Percentiles rank a stretch among this genome's conserved stretches.
Evolutionary conservation across 2,329 filamentous ascomycete genomes (phyloP).

Genomic region (Aspergillus sp.): DNA sequence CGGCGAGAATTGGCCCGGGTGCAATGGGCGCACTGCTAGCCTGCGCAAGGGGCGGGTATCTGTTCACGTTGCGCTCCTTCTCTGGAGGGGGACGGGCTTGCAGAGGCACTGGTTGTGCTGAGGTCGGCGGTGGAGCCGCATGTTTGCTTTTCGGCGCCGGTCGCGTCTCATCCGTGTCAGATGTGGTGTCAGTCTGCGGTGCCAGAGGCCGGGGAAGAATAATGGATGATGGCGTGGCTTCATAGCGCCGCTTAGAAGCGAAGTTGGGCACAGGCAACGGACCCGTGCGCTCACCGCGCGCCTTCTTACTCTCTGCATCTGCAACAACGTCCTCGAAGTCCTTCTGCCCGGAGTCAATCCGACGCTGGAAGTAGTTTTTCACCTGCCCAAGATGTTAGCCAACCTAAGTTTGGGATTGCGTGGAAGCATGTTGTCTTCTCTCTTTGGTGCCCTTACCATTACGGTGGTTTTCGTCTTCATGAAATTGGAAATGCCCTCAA

Average conservation of each 20-base stretch:
- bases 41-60: constrained; percentile 42
- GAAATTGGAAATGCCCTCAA: constrained; percentile 48
- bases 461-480: constrained; percentile 55
- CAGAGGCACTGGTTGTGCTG: constrained; percentile 28
- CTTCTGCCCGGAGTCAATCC: constrained; percentile 43
- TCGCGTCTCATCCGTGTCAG: constrained; percentile 34
- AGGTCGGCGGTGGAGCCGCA: constrained; percentile 22
- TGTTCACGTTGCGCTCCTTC: constrained; percentile 33
- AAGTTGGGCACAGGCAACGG: constrained; percentile 45
- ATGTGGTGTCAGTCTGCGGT: constrained; percentile 40
- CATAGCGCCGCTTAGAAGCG: constrained; percentile 49
- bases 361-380: constrained; percentile 51
- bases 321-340: constrained; percentile 45
- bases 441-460: constrained; percentile 41
- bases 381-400: constrained; percentile 33
- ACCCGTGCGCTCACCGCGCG: constrained; percentile 45
- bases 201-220: constrained; percentile 41
- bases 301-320: constrained; percentile 46
- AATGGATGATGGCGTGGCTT: constrained; percentile 44
- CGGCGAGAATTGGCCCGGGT: constrained; percentile 27
- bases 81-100: constrained; percentile 36
- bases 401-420: not conserved
- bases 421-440: too few species aligned
- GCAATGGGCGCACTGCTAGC: constrained; percentile 33
- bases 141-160: constrained; percentile 32